phyloP scores from a whole-genome alignment of 1,139 yeast genomes.

The Chernovozyma aurita region DNA sequence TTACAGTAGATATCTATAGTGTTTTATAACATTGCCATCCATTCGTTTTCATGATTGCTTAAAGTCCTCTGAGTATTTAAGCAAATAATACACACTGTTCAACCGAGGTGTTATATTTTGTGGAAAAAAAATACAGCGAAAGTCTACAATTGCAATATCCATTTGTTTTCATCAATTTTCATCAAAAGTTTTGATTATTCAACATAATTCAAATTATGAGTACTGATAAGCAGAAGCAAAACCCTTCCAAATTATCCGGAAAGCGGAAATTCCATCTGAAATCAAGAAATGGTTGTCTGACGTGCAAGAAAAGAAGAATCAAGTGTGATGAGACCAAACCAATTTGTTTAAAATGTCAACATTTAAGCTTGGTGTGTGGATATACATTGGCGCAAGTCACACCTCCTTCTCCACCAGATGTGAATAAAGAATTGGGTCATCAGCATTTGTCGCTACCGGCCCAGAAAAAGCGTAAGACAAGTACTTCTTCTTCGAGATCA shows the following conservation, averaged over 20 bases:
- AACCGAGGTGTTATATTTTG: not conserved
- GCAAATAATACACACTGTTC: not conserved
- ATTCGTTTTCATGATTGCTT: not conserved
- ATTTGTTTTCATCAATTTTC: no score
- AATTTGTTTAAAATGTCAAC: slow-evolving; percentile 68
- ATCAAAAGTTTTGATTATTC: slow-evolving; percentile 1
- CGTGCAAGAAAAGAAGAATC: slow-evolving; percentile 84
- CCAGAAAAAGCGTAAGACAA: slow-evolving; percentile 2
- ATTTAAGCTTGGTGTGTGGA: slow-evolving; percentile 73
- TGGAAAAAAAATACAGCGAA: no score
- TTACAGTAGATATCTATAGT: no score
- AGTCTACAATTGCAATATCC: no score
- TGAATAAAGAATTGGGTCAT: not conserved
- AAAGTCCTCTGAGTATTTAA: not conserved
- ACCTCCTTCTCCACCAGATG: slow-evolving; percentile 5
- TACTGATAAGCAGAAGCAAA: slow-evolving; percentile 1
- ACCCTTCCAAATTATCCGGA: slow-evolving; percentile 13
- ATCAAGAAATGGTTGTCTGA: slow-evolving; percentile 81
- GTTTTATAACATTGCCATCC: not conserved
- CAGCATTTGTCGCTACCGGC: not conserved
- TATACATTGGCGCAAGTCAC: slow-evolving; percentile 26
- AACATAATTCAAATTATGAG: slow-evolving; percentile 2
- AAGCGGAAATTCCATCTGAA: slow-evolving; percentile 79
- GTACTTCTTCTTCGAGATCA: slow-evolving; percentile 1
- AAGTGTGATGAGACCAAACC: slow-evolving; percentile 92